Evolutionary conservation across 2,329 filamentous ascomycete species (phyloP).

Genomic region (Hymenoscyphus salicellus): DNA sequence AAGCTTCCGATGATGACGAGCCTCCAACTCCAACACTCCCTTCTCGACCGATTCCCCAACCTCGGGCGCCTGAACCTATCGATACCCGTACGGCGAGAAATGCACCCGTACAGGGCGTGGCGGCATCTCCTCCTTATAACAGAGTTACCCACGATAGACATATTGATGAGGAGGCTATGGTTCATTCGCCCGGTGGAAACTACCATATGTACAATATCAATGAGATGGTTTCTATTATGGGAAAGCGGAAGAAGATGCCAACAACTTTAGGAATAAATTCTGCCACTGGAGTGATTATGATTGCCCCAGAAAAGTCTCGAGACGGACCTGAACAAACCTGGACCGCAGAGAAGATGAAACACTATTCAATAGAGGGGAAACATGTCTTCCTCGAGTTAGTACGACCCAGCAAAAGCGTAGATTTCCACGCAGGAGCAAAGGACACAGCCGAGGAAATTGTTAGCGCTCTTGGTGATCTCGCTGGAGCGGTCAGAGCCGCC

Average conservation of each 20-base stretch:
- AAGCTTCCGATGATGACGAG: constrained; percentile 66
- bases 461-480: constrained; percentile 78
- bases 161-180: constrained; percentile 45
- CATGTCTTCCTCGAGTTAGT: constrained; percentile 95
- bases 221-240: constrained; percentile 95
- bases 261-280: constrained; percentile 95
- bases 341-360: constrained; percentile 91
- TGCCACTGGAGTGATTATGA: constrained; percentile 81
- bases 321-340: constrained; percentile 88
- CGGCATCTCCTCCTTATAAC: constrained; percentile 54
- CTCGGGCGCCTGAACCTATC: constrained; percentile 40
- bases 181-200: constrained; percentile 62
- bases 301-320: constrained; percentile 78
- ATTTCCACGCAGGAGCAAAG: constrained; percentile 96
- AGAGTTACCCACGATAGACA: constrained; percentile 41
- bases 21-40: constrained; percentile 60
- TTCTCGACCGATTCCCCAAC: constrained; percentile 56
- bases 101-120: constrained; percentile 39
- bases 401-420: constrained; percentile 86
- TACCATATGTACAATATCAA: constrained; percentile 97
- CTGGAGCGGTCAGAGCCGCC: constrained; percentile 80
- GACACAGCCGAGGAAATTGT: constrained; percentile 96
- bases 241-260: constrained; percentile 96
- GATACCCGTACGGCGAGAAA: constrained; percentile 37
- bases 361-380: constrained; percentile 97